Base-by-base conservation (phyloP, 768 basidiomycete genomes). In the Boletus sp. region DNA sequence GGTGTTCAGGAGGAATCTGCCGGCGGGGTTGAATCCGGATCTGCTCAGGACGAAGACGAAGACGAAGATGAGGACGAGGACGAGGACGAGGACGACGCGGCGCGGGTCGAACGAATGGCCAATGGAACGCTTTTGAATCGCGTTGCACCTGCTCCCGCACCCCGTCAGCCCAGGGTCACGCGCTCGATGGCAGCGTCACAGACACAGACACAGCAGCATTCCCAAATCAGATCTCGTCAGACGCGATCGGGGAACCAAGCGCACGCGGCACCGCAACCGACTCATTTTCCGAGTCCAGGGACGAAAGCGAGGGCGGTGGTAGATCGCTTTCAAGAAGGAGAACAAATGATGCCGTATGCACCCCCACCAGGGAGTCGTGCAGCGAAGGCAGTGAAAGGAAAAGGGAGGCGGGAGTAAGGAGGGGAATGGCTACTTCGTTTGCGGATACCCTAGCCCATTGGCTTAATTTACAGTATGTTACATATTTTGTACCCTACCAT, bases 71-170 rank as follows among this genome's bases (percentile, higher is more conserved):
- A 55, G 10, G 52, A 53, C 2, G n/a, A 54, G 11, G 50, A 57
- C 15, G 35, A 18, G 5, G 57, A 53, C 2, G 55, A 48, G 0
- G 61, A 50, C 14, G 53, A 57, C 12, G 52, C 44, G 17, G 61
- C 62, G 33, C 59, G 57, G 33, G 46, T 71, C 18, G 46, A 56
- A 24, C 59, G 52, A 14, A 62, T 67, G 67, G 60, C 63, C 1
- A 47, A 7, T 1, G 54, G 50, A 11, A 33, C 37, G 11, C 46
- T 67, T 51, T 24, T 36, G 20, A 35, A 20, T 17, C 28, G 18
- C 14, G 44, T 24, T 24, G 3, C 41, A 15, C 42, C 39, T 32
- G 12, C n/a, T 7, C 36, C 36, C 1, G 12, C 37, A 12, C 15
- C 50, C 5, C 29, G 10, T 9, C 20, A 39, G 24, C 47, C 50